Conservation (phyloP, 768 basidiomycete genomes). For the Rhodotorula kratochvilovae region DNA sequence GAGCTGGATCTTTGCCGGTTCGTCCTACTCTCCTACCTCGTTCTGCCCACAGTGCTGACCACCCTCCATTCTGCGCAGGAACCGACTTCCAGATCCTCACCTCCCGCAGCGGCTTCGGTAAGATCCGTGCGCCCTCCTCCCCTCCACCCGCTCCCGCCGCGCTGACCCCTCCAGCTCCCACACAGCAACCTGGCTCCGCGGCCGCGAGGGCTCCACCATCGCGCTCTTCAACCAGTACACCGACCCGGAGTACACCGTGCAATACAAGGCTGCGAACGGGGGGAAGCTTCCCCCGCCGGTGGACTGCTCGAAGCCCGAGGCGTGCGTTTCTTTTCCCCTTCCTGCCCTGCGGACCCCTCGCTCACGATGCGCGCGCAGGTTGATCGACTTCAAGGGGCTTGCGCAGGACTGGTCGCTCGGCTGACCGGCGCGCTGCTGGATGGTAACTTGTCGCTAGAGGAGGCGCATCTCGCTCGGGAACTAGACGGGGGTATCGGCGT, state of each 20-base stretch:
- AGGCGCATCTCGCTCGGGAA: too few relatives aligned
- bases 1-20: constrained; percentile 27
- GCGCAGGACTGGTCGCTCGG: constrained; percentile 19
- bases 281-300: constrained; percentile 13
- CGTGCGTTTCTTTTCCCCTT: background rate
- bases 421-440: too few relatives aligned
- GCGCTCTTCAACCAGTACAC: constrained; percentile 24
- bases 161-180: background rate
- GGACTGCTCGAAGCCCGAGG: constrained; percentile 17
- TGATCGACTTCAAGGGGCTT: constrained; percentile 5
- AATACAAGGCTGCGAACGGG: constrained; percentile 9
- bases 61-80: background rate
- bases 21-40: background rate
- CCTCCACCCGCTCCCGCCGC: too few relatives aligned
- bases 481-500: too few relatives aligned
- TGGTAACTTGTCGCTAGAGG: too few relatives aligned
- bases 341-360: too few relatives aligned
- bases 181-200: constrained; percentile 31
- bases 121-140: constrained; percentile 9
- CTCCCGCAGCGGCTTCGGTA: constrained; percentile 18
- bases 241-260: constrained; percentile 3
- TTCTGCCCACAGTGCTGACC: too few relatives aligned
- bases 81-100: constrained; percentile 34
- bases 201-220: constrained; percentile 16
- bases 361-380: background rate